A percentile compares a stretch with the other conserved stretches of the same genome.
Evolutionary conservation across 495 filamentous ascomycete genomes (phyloP).

Genomic region (Hyaloscypha variabilis): DNA sequence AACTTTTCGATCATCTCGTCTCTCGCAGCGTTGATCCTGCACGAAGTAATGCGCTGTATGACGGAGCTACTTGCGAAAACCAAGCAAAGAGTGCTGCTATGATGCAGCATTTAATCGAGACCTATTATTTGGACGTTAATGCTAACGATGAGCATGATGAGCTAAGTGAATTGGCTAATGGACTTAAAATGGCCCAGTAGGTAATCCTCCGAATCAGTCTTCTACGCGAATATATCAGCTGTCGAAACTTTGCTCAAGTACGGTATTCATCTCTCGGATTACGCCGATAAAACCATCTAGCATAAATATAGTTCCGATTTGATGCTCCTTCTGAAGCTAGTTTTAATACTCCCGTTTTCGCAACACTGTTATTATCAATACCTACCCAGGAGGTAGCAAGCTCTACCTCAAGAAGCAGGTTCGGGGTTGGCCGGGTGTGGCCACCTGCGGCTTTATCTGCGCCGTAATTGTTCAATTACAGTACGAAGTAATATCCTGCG

Average conservation of each 20-base stretch:
- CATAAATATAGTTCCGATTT: no score
- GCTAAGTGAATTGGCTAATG: slow-evolving; percentile 1
- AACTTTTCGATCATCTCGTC: slow-evolving; percentile 13
- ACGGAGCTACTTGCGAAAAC: background rate
- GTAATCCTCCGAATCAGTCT: slow-evolving; percentile 2
- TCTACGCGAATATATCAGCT: background rate
- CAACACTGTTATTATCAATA: no score
- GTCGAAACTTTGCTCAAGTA: slow-evolving; percentile 9
- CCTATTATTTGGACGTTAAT: slow-evolving; percentile 2
- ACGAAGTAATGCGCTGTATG: slow-evolving; percentile 4
- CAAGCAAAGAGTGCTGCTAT: background rate
- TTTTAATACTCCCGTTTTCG: no score
- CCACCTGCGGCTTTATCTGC: no score
- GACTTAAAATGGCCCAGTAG: background rate
- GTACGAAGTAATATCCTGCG: no score
- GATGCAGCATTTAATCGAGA: slow-evolving; percentile 7
- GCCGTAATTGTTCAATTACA: no score
- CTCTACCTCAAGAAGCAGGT: no score
- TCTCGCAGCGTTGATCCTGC: background rate
- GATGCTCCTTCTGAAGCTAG: no score
- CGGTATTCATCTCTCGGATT: background rate
- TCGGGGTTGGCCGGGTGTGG: no score
- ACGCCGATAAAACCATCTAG: background rate
- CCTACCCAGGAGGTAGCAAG: no score
- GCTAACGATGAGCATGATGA: background rate